Evolutionary conservation across 164 flowering plant species (phyloP), one percentile per base, ranked within the genome.

Genomic region (Piper longum): DNA sequence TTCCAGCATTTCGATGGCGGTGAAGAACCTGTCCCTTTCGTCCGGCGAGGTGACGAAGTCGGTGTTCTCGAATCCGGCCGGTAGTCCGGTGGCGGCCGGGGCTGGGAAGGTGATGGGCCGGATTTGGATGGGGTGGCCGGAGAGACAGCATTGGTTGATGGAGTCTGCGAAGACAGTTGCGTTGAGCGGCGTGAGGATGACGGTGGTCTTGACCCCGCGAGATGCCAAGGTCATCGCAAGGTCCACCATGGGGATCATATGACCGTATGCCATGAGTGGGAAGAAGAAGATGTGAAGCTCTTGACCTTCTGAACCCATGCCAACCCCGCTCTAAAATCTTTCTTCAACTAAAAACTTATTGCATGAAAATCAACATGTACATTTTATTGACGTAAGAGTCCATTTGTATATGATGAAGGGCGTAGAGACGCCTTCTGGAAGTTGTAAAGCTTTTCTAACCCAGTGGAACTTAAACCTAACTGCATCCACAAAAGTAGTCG

Each of bases 1-100:
- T 52, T 60, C 66, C 9, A 81, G 78, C 62, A 76, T 17, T 1
- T 0, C 2, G 1, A 66, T 0, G 7, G 79, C 83, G 3, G 17
- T 1, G 54, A 67, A 60, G 60, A 82, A 65, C n/a, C 62, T 70
- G 0, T 1, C n/a, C 5, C 13, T 3, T 59, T 65, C 52, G 2
- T 76, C 79, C 0, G 19, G 16, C 8, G 64, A 40, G 11, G 65
- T 57, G 17, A 62, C 5, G 17, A 39, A 26, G 16, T 67, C 70
- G 60, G 56, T n/a, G 54, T 56, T 62, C 41, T 62, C 65, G 56
- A 43, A 45, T 5, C 60, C 60, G 14, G n/a, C 44, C 9, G 66
- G 70, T 40, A 67, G 18, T 16, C 61, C 65, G 39, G 40, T 52
- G 41, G 61, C 60, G 7, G 60, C 4, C 9, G 60, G 4, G 41